Percentiles rank a stretch among this genome's conserved stretches.
Evolutionary conservation across 768 basidiomycete species (phyloP).

Genomic region (Phylloporus sp.): DNA sequence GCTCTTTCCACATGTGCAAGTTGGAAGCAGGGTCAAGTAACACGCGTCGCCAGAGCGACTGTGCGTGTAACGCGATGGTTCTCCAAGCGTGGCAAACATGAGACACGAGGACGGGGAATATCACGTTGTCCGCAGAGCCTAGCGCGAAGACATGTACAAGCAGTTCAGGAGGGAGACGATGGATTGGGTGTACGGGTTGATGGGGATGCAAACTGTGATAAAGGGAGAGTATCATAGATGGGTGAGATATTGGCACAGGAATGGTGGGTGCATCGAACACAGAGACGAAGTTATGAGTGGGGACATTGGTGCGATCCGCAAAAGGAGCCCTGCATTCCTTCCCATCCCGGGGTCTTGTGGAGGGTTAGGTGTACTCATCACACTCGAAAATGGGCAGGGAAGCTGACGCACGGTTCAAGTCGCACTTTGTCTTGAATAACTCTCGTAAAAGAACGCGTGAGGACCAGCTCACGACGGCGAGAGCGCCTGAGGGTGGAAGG

Average conservation of each 20-base stretch:
- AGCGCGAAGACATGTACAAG: conserved; percentile 59
- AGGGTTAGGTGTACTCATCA: conserved; percentile 7
- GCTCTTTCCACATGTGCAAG: conserved; percentile 57
- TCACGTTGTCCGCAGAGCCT: conserved; percentile 50
- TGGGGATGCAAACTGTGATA: conserved; percentile 20
- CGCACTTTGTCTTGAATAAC: conserved; percentile 41
- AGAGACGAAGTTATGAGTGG: conserved; percentile 13
- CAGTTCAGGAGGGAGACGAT: conserved; percentile 57
- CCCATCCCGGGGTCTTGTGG: conserved; percentile 14
- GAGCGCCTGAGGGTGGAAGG: conserved; percentile 42
- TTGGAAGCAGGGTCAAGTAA: conserved; percentile 39
- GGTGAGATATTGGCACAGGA: conserved; percentile 19
- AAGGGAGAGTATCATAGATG: conserved; percentile 26
- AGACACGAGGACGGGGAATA: conserved; percentile 58
- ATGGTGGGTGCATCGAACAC: conserved; percentile 13
- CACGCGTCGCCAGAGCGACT: conserved; percentile 61
- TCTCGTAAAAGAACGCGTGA: conserved; percentile 49
- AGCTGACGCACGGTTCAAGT: conserved; percentile 27
- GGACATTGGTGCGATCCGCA: conserved; percentile 20
- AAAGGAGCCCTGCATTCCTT: conserved; percentile 18
- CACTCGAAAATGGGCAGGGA: not conserved
- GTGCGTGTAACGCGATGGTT: conserved; percentile 53
- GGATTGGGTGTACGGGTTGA: conserved; percentile 45
- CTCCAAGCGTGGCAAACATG: conserved; percentile 69
- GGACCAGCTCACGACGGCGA: conserved; percentile 42